These are phyloP conservation scores for Cercospora beticola DNA, from an alignment of 2,329 filamentous ascomycete species.

Conservation along the genomic window DNA sequence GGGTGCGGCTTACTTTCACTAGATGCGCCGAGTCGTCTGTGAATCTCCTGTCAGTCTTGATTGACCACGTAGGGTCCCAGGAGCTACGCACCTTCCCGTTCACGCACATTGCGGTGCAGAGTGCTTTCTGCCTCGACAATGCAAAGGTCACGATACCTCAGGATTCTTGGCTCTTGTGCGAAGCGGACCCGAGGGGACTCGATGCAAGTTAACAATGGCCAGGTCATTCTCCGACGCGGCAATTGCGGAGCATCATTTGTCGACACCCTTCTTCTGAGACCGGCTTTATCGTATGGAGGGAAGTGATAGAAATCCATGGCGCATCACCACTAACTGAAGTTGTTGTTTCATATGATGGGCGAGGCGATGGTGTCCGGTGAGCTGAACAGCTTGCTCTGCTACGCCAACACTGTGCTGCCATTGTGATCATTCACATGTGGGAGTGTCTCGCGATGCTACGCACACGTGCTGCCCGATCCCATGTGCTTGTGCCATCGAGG, in stretches of 20 bases:
- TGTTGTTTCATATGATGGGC: background rate
- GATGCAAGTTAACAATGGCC: background rate
- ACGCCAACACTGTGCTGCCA: background rate
- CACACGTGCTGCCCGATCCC: background rate
- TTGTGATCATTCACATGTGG: background rate
- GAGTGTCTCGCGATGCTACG: background rate
- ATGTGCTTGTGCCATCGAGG: background rate
- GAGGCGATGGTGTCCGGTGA: background rate
- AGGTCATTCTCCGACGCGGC: background rate
- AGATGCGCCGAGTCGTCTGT: background rate
- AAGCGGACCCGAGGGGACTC: background rate
- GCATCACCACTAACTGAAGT: background rate
- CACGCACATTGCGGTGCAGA: background rate
- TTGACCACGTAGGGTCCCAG: background rate
- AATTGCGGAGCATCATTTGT: background rate
- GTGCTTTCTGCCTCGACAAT: background rate
- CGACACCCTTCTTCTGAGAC: background rate
- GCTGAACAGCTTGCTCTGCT: background rate
- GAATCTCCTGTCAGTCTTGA: background rate
- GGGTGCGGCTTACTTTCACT: background rate
- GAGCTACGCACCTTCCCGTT: background rate
- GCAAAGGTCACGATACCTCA: background rate
- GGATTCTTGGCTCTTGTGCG: background rate
- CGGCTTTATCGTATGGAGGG: background rate
- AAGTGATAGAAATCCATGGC: conserved; percentile 3